These are phyloP conservation scores for Irpex sp. DNA, from an alignment of 1,284 basidiomycete genomes.

Conservation along the genomic window DNA sequence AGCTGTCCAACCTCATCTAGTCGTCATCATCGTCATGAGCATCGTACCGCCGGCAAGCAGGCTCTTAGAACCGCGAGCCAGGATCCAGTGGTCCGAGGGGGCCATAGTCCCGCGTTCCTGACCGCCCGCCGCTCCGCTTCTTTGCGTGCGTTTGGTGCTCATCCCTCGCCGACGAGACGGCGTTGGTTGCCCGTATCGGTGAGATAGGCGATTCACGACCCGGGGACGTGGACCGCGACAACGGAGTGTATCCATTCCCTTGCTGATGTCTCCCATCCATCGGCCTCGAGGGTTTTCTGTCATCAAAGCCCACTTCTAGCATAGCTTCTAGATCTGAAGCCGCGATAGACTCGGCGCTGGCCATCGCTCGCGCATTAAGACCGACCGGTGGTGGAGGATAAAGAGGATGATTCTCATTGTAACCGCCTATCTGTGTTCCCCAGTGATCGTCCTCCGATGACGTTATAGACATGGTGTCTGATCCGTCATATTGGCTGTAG, in stretches of 20 bases:
- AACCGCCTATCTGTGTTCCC: conserved; percentile 82
- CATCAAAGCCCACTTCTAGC: conserved; percentile 85
- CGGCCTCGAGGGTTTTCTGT: conserved; percentile 36
- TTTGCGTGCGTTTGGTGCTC: conserved; percentile 41
- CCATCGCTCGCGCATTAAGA: conserved; percentile 46
- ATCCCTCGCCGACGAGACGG: conserved; percentile 33
- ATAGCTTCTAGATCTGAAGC: conserved; percentile 83
- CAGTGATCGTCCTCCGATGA: conserved; percentile 94
- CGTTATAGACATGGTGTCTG: conserved; percentile 72
- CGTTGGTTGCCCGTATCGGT: conserved; percentile 28
- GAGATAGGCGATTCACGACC: conserved; percentile 49
- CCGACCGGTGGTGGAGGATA: conserved; percentile 84
- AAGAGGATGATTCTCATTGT: conserved; percentile 79
- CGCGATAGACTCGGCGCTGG: conserved; percentile 62
- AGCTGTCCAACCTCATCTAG: conserved; percentile 11
- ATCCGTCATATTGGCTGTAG: conserved; percentile 65
- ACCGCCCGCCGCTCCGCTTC: conserved; percentile 41
- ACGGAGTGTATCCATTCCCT: conserved; percentile 56
- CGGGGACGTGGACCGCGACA: conserved; percentile 48
- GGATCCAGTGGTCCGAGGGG: conserved; percentile 78
- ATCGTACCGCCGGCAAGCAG: neutral
- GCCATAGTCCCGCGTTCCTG: conserved; percentile 54
- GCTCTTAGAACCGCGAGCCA: conserved; percentile 31
- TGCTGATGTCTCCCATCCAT: conserved; percentile 57
- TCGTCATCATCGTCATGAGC: conserved; percentile 14